These are phyloP conservation scores for Teratosphaeria epicoccoides DNA, from an alignment of 2,329 filamentous ascomycete genomes.

Conservation along the genomic window DNA sequence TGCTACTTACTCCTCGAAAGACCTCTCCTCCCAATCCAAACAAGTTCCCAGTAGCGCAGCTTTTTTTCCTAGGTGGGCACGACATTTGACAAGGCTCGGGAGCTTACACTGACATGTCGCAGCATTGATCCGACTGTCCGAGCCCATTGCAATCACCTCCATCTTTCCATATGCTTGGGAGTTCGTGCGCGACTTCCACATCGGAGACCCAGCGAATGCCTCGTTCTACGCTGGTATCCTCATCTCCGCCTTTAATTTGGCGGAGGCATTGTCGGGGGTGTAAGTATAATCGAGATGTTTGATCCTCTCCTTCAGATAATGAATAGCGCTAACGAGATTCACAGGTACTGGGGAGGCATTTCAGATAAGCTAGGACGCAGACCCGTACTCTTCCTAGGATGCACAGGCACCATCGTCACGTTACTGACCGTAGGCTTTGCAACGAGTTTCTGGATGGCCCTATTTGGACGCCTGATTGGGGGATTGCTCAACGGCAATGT, in stretches of 20 bases:
- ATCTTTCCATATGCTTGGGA: slow-evolving; percentile 90
- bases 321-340: neutral
- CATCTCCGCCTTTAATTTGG: slow-evolving; percentile 75
- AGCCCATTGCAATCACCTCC: slow-evolving; percentile 84
- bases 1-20: slow-evolving; percentile 48
- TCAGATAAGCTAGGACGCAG: slow-evolving; percentile 78
- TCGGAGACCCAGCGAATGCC: slow-evolving; percentile 62
- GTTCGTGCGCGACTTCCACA: slow-evolving; percentile 64
- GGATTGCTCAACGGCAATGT: slow-evolving; percentile 86
- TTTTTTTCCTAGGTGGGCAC: slow-evolving; percentile 68
- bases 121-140: slow-evolving; percentile 87
- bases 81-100: neutral
- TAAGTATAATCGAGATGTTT: slow-evolving; percentile 10
- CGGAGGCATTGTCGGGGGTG: slow-evolving; percentile 74
- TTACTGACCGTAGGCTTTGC: slow-evolving; percentile 76
- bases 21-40: slow-evolving; percentile 51
- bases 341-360: slow-evolving; percentile 64
- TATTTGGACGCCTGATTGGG: slow-evolving; percentile 64
- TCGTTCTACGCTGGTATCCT: slow-evolving; percentile 82
- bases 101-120: slow-evolving; percentile 5
- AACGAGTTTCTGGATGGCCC: slow-evolving; percentile 71
- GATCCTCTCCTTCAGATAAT: neutral
- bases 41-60: slow-evolving; percentile 69
- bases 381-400: slow-evolving; percentile 72
- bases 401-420: slow-evolving; percentile 69